Evolutionary conservation across 495 filamentous ascomycete genomes (phyloP).

Genomic region (Aspergillus funiculosus): DNA sequence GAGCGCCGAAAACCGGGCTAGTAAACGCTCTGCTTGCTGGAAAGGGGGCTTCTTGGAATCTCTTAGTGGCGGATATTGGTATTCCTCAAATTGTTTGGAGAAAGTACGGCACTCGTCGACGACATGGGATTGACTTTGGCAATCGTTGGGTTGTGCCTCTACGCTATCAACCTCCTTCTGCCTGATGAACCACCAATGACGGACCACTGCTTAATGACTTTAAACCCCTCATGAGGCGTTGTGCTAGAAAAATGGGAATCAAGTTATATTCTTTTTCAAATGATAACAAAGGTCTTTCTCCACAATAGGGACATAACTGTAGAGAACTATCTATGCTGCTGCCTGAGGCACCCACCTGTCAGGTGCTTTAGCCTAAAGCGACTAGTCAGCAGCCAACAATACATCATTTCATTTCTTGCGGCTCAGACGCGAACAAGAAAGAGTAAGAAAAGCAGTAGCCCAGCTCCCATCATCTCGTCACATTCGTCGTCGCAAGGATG

Average conservation of each 20-base stretch:
- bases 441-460: too few species aligned
- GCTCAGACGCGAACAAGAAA: too few species aligned
- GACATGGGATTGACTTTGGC: conserved; percentile 79
- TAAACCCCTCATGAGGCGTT: conserved; percentile 6
- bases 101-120: conserved; percentile 71
- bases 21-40: conserved; percentile 62
- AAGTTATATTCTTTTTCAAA: not conserved
- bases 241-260: conserved; percentile 4
- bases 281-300: not conserved
- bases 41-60: conserved; percentile 55
- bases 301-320: too few species aligned
- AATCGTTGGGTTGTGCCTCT: conserved; percentile 69
- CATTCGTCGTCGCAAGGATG: conserved; percentile 35
- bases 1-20: conserved; percentile 77
- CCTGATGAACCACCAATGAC: not conserved
- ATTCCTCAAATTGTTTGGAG: conserved; percentile 77
- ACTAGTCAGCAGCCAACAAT: too few species aligned
- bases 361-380: too few species aligned
- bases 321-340: too few species aligned
- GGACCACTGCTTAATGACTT: conserved; percentile 2
- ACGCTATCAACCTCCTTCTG: conserved; percentile 29
- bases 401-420: too few species aligned
- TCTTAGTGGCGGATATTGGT: conserved; percentile 82
- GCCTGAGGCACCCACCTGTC: too few species aligned
- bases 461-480: too few species aligned